Conservation (phyloP, 2,329 filamentous ascomycete species). For the Phyllosticta citribraziliensis region DNA sequence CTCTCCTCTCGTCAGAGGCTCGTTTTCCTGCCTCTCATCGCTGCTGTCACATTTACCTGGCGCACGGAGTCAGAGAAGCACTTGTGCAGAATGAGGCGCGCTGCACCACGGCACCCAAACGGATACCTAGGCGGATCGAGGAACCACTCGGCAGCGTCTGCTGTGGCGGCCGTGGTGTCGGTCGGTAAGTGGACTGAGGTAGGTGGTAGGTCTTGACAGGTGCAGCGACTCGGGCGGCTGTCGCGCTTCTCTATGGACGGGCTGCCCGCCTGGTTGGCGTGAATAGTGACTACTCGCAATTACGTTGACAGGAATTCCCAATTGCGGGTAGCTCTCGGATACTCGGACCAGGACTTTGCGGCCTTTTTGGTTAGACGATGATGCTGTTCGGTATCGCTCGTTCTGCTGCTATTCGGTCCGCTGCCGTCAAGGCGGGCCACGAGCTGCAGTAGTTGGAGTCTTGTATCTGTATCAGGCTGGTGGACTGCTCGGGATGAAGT, state of each 20-base stretch:
- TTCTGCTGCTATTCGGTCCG: background rate
- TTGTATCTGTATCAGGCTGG: background rate
- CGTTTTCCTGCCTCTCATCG: background rate
- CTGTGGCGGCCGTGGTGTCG: background rate
- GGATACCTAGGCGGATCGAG: background rate
- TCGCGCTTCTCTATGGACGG: background rate
- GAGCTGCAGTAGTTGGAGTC: background rate
- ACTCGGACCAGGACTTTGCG: too few species aligned
- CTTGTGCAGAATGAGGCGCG: background rate
- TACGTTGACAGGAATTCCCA: background rate
- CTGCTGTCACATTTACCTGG: background rate
- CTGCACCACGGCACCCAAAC: background rate
- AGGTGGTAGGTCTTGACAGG: background rate
- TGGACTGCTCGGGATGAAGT: background rate
- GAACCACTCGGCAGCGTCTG: background rate
- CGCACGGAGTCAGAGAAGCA: background rate
- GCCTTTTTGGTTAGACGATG: background rate
- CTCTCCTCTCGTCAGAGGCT: background rate
- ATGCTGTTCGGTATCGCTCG: background rate
- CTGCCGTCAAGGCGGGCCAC: background rate
- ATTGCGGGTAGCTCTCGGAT: background rate
- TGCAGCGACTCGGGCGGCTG: background rate
- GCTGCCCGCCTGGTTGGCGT: background rate
- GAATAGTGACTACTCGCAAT: background rate
- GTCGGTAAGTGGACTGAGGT: background rate